phyloP scores from a whole-genome alignment of 139 green algal genomes.

The Chlorella sp. region DNA sequence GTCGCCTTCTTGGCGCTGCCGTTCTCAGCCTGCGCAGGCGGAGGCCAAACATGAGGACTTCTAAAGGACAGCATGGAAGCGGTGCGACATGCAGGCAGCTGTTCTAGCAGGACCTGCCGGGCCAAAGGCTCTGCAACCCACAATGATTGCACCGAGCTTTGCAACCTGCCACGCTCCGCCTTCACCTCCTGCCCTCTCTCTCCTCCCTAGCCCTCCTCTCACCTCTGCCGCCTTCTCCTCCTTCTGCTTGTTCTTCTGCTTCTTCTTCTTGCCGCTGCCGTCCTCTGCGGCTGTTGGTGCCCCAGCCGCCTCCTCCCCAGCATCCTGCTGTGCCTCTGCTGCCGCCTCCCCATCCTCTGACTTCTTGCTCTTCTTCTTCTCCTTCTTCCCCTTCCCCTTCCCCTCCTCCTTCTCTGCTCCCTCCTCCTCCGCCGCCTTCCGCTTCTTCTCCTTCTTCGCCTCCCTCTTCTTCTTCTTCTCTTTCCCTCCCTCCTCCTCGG shows the following conservation, averaged over 20 bases:
- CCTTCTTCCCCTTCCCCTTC: conserved; percentile 22
- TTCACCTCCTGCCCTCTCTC: too few species aligned
- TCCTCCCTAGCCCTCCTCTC: neutral
- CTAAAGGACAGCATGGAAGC: neutral
- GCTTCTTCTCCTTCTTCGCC: conserved; percentile 30
- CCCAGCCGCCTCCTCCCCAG: neutral
- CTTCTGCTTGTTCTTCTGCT: conserved; percentile 4
- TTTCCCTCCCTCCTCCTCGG: neutral
- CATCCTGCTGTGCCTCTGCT: neutral
- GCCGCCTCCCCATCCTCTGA: neutral
- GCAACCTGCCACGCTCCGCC: too few species aligned
- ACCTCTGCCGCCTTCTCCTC: neutral
- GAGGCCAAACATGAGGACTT: neutral
- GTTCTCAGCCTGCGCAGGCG: neutral
- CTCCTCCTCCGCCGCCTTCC: neutral
- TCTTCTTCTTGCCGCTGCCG: conserved; percentile 4
- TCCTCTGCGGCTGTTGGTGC: neutral
- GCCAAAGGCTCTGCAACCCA: neutral
- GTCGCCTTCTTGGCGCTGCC: conserved; percentile 18
- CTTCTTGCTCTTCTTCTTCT: conserved; percentile 46
- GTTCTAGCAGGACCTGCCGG: too few species aligned
- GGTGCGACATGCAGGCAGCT: neutral
- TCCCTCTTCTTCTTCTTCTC: neutral
- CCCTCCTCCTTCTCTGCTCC: neutral
- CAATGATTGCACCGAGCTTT: neutral